Base-by-base conservation (phyloP, 805 yeast genomes). In the Grigorovia jiainica region DNA sequence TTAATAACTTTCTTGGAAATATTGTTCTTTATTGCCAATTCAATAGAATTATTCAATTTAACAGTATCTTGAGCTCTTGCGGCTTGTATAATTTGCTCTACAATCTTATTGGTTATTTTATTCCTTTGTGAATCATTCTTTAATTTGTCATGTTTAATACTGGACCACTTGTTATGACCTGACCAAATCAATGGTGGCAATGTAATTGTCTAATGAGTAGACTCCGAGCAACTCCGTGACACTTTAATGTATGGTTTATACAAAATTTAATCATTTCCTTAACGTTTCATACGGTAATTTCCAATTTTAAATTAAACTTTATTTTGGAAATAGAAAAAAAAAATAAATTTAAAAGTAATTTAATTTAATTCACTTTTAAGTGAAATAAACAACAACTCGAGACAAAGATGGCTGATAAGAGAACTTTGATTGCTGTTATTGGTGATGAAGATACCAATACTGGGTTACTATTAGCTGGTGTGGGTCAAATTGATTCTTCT, bases 401-500 rank as follows among this genome's bases (percentile, higher is more conserved):
- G 5, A 8, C 13, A 9, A 38, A 19, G 6, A 48, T 48, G 51
- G 50, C 60, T 40, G 65, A 58, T 18, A 84, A 87, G 59, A 80
- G 98, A 56, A 75, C 82, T 32, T 72, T 89, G 51, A 70, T 92
- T 44, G 97, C 97, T 10, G 95, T 89, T 32, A 87, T 92, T 57
- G 98, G 97, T 15, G 98, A 92, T 58, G 98, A 92, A 67, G 97
- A 92, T 59, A 83, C 97, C 18, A 89, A 92, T 46, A 92, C 98
- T 2, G 98, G 98, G 3, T 76, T 92, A 72, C 71, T 92, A 29
- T 73, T 92, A 44, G 98, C 98, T 1, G 98, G 98, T 23, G 79
- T 86, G 44, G 98, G 98, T 20, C 95, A 90, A 57, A 79, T 87
- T 17, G 72, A 56, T 20, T 53, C 58, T 13, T 51, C 51, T 49